Conservation (phyloP, 768 basidiomycete genomes). For the Exidia glandulosa region DNA sequence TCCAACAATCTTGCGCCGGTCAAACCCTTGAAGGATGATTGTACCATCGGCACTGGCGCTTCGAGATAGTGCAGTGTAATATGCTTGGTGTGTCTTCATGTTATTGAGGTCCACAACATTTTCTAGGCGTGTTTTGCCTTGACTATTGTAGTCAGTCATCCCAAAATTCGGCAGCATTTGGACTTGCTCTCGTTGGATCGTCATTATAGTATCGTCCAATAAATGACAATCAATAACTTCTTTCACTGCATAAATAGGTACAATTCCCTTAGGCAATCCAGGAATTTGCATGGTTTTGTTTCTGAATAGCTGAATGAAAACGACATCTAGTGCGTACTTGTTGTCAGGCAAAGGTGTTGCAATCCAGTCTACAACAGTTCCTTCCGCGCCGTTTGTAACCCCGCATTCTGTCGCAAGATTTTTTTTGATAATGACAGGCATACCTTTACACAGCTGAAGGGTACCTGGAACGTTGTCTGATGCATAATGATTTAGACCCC, state of each 20-base stretch:
- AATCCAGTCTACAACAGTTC: background rate
- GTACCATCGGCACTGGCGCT: background rate
- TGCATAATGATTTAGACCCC: background rate
- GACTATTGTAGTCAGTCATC: background rate
- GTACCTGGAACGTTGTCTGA: background rate
- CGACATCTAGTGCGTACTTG: background rate
- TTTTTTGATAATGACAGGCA: background rate
- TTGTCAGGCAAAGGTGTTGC: background rate
- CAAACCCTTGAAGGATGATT: conserved; percentile 6
- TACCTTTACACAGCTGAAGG: background rate
- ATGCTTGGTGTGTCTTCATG: background rate
- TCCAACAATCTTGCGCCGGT: background rate
- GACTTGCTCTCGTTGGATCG: background rate
- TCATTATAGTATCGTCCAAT: background rate
- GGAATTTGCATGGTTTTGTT: background rate
- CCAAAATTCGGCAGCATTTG: background rate
- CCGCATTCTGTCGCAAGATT: background rate
- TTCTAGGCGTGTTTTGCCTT: background rate
- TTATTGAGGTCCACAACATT: background rate
- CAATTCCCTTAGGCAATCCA: background rate
- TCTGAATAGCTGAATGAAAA: background rate
- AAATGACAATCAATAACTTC: background rate
- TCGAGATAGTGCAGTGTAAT: conserved; percentile 7
- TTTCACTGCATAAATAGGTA: background rate
- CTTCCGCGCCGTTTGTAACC: background rate